Percentiles rank a stretch among this genome's conserved stretches.
phyloP scores from a whole-genome alignment of 768 basidiomycete genomes.

The Amanita polypyramis region DNA sequence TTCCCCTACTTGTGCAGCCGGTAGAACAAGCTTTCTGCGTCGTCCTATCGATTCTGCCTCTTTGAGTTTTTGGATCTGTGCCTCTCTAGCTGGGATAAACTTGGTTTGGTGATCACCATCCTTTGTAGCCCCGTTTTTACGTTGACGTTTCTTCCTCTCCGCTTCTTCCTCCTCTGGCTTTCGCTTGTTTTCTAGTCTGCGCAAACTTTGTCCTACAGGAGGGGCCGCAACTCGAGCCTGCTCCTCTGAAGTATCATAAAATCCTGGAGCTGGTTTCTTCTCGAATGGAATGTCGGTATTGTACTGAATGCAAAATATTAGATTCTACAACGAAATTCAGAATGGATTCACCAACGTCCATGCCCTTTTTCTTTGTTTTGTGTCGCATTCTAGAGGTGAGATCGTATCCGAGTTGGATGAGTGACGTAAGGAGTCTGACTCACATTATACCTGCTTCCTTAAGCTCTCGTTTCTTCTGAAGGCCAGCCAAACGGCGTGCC shows the following conservation, averaged over 20 bases:
- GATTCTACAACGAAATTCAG: constrained; percentile 4
- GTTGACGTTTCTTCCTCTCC: constrained; percentile 84
- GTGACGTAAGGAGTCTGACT: constrained; percentile 17
- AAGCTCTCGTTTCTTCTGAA: constrained; percentile 96
- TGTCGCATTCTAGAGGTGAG: constrained; percentile 60
- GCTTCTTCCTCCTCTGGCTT: constrained; percentile 91
- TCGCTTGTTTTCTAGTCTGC: constrained; percentile 92
- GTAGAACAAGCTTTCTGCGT: constrained; percentile 74
- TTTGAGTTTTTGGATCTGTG: constrained; percentile 95
- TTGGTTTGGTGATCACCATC: constrained; percentile 79
- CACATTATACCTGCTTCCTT: constrained; percentile 98
- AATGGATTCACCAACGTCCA: constrained; percentile 62
- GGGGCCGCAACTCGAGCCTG: constrained; percentile 79
- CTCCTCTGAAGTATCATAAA: constrained; percentile 95
- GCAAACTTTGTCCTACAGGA: constrained; percentile 83
- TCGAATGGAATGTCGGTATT: constrained; percentile 99
- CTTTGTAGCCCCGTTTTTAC: constrained; percentile 50
- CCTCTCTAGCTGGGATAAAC: constrained; percentile 93
- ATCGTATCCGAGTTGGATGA: background rate
- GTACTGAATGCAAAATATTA: constrained; percentile 42
- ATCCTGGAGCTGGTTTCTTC: constrained; percentile 90
- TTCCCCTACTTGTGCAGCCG: constrained; percentile 89
- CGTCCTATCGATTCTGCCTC: constrained; percentile 94
- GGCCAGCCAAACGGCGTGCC: constrained; percentile 82
- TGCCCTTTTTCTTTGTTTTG: constrained; percentile 93